These are phyloP conservation scores for Vaccinium vitisidaea DNA, from an alignment of 148 eudicot species.

Conservation along the genomic window DNA sequence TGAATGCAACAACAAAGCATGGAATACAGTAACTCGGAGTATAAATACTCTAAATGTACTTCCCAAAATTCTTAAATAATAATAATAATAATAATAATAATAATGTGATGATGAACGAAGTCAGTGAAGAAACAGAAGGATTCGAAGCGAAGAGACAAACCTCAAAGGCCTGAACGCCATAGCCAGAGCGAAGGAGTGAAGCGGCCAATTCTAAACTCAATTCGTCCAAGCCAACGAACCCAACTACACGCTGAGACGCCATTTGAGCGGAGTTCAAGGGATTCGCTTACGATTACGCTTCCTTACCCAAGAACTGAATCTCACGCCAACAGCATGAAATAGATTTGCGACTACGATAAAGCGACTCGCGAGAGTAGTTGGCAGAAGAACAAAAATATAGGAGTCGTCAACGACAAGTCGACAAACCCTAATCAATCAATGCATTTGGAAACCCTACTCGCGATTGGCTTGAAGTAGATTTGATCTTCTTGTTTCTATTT, in stretches of 20 bases:
- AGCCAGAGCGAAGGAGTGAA: conserved; percentile 64
- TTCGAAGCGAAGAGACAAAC: not conserved
- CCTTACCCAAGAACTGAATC: not conserved
- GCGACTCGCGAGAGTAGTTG: not conserved
- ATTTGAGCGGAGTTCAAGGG: conserved; percentile 16
- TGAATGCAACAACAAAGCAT: not conserved
- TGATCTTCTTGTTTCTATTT: too few relatives aligned
- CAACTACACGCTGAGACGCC: conserved; percentile 44
- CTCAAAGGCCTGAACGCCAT: conserved; percentile 65
- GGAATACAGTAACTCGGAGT: not conserved
- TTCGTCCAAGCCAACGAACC: conserved; percentile 72
- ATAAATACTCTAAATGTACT: not conserved
- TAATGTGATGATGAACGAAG: not conserved
- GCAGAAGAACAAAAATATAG: not conserved
- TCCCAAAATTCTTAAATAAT: not conserved
- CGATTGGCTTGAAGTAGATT: too few relatives aligned
- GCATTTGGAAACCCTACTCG: too few relatives aligned
- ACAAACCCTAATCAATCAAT: too few relatives aligned
- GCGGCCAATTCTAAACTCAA: conserved; percentile 62
- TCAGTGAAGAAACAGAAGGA: not conserved
- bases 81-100: too few relatives aligned
- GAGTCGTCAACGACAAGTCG: not conserved
- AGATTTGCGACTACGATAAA: not conserved
- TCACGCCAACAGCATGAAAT: not conserved
- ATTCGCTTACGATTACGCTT: not conserved